Base-by-base conservation (phyloP, 2,329 filamentous ascomycete genomes). In the Verticillium zaregamsianum region DNA sequence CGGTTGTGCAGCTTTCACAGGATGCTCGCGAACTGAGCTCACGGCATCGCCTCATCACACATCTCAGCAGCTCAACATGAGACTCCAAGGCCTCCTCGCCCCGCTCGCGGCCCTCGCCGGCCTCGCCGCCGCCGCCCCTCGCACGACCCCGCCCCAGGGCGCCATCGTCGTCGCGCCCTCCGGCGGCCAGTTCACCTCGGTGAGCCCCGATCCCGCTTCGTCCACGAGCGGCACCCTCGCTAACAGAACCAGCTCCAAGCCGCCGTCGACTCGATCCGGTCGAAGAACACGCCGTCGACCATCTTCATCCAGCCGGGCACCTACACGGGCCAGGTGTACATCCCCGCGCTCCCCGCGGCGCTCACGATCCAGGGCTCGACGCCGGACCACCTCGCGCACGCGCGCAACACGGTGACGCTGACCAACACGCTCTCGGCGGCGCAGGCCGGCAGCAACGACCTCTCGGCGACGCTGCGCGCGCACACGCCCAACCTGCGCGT, bases 271-370 rank as follows among this genome's bases (percentile, higher is more conserved):
- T 80, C 85, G 3, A 79, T 89, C 12, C 82, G 80, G 23, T 75
- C 77, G 2, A 78, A 79, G 3, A 79, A 80, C 1, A 65, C 73
- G 0, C 76, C 77, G 0, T 83, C 86, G 62, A 84, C 80, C 68
- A 86, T 90, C 73, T 90, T 89, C 76, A 83, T 90, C 70, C 86
- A 83, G 37, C 88, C 89, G 73, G 85, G 86, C 3, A 86, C 82
- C n/a, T 88, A 87, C 76, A 75, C 75, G 17, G 85, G 87, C 68
- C 85, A 87, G 66, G 84, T 88, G 45, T 82, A 81, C 61, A 78
- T 88, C 31, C 71, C 78, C 6, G 69, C 71, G 0, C 78, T 83
- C 58, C 75, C 75, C 7, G 82, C 81, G 2, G 73, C 78, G 14
- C 74, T 87, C 35, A 81, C 82, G 17, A 79, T 87, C 62, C 85